Evolutionary conservation across 352 stramenopile genomes (phyloP), one percentile per base, ranked within the genome.

Genomic region (Phytophthora meadii): DNA sequence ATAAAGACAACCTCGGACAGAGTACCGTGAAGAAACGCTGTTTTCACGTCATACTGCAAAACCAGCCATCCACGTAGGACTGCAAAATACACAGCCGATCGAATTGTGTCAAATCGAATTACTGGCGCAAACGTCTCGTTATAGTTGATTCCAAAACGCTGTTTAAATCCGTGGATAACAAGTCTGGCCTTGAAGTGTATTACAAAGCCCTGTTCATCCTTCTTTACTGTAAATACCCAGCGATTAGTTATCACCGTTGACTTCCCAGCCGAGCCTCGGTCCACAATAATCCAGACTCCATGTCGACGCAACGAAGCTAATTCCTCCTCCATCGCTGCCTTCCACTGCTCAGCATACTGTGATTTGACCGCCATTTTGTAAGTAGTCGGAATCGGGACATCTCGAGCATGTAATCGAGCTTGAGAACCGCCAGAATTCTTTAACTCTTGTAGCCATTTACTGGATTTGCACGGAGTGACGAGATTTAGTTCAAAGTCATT

Each of bases 121-220:
- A 27, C 47, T 5, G 27, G 47, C 0, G 47, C 28, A 28, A 53
- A 53, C n/a, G 28, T 44, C 17, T 54, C 30, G 8, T 30, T 54
- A 32, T 54, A 28, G 9, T 42, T 54, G 14, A 54, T 17, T 10
- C 47, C 47, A 41, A 41, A 41, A 9, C 0, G n/a, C 4, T 54
- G 47, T 11, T 54, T 54, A 7, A 54, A 54, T 11, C 48, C 48
- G 9, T 54, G 28, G 9, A 51, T 37, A 4, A 51, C 45, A 3
- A 51, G 14, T 4, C 45, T 22, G 1, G 9, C 25, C 12, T 54
- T 54, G 28, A 54, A 54, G 1, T n/a, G 27, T 7, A 42, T 54
- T 4, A 42, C 30, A 30, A 44, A 32, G 1, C 30, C 48, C 1
- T 44, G 5, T 5, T 44, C 28, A 17, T 54, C 15, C 4, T 44